Base-by-base conservation (phyloP, 306 rosid species). In the Phaseolus lunatus region DNA sequence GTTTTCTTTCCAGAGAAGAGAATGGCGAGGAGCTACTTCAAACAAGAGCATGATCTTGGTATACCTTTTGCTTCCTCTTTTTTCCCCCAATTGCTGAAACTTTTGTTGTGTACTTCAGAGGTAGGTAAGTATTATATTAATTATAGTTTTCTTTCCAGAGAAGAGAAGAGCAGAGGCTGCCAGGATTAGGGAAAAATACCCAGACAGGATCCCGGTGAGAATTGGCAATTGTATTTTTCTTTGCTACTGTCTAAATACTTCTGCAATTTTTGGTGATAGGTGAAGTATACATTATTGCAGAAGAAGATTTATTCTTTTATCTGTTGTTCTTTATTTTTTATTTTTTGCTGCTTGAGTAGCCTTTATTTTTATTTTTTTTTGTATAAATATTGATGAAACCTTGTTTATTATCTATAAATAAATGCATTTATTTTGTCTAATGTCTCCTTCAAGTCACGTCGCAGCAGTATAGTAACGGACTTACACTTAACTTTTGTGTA, bases 11-110 rank as follows among this genome's bases (percentile, higher is more conserved):
- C 88, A 92, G 97, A 92, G 83, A 92, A 89, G 88, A 87, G 80
- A 63, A 91, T 91, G 97, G 91, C 94, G 29, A 89, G 81, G 88
- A 88, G 94, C 79, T 91, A 86, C 86, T 91, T 91, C 90, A 91
- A 91, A 88, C 94, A 88, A 84, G 97, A 91, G 74, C 94, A 91
- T 79, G 97, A 91, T 86, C 90, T 91, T 76, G 97, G 94, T 91
- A 82, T 43, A 27, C 23, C 35, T 67, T 83, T 61, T 44, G 8
- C 16, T 39, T 18, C 5, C 43, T 9, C 2, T 7, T 41, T 16
- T 18, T 9, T 3, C 9, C 13, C 9, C 39, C 37, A 45, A 1
- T 16, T n/a, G 7, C 14, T 54, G 70, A 22, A 22, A 12, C 61
- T 43, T 26, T 81, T 49, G 2, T 37, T 78, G 44, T 58, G 57